A percentile compares a stretch with the other conserved stretches of the same genome.
Conservation (phyloP, 2,329 filamentous ascomycete genomes). For the Pseudogymnoascus destructans region DNA sequence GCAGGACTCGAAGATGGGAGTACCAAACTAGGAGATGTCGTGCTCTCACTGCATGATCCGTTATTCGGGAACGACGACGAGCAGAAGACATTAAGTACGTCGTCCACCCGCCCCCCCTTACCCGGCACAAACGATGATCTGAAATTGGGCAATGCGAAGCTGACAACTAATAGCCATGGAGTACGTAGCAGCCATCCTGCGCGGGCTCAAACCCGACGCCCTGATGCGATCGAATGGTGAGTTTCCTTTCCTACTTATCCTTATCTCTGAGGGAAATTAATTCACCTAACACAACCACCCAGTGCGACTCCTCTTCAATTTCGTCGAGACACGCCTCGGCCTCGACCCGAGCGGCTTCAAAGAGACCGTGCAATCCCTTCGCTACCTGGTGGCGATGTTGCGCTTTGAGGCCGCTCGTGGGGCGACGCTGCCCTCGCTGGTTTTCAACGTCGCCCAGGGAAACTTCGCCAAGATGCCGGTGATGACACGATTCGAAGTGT, state of each 20-base stretch:
- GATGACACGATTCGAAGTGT: conserved; percentile 4
- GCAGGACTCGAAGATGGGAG: not conserved
- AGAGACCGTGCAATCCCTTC: not conserved
- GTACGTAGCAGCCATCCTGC: conserved; percentile 7
- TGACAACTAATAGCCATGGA: conserved; percentile 5
- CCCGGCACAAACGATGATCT: no score
- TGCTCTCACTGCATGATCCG: not conserved
- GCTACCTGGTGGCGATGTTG: not conserved
- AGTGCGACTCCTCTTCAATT: conserved; percentile 7
- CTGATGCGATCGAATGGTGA: conserved; percentile 1
- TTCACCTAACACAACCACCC: not conserved
- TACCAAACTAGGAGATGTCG: not conserved
- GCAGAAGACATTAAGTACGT: not conserved
- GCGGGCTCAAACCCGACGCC: not conserved
- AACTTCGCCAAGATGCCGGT: not conserved
- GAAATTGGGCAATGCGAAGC: not conserved
- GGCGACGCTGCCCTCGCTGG: not conserved
- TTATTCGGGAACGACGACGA: not conserved
- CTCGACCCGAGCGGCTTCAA: conserved; percentile 7
- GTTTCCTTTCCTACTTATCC: not conserved
- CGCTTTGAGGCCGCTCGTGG: not conserved
- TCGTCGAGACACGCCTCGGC: not conserved
- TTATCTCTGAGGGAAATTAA: not conserved
- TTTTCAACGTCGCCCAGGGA: not conserved
- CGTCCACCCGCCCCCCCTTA: no score